A percentile compares a stretch with the other conserved stretches of the same genome.
These are phyloP conservation scores for Urtica urens DNA, from an alignment of 306 rosid genomes.

Conservation along the genomic window DNA sequence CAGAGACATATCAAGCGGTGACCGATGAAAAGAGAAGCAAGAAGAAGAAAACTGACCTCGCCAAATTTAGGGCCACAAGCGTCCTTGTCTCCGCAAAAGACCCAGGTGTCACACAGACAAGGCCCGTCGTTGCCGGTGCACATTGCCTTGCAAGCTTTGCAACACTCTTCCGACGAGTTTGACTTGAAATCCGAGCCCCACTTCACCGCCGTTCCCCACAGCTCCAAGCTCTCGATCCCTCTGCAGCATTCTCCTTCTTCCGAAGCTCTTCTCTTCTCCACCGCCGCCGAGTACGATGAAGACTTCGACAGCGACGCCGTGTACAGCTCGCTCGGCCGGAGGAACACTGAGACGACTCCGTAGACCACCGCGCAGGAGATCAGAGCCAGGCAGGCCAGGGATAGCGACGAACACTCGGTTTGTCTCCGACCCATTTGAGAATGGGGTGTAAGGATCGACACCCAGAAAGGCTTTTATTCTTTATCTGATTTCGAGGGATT, in stretches of 20 bases:
- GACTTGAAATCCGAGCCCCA: constrained; percentile 90
- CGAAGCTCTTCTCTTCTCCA: constrained; percentile 14
- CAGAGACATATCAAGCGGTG: constrained; percentile 6
- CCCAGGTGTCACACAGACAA: constrained; percentile 84
- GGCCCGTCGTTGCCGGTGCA: constrained; percentile 84
- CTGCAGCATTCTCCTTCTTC: constrained; percentile 41
- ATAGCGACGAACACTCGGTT: constrained; percentile 27
- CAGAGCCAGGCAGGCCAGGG: constrained; percentile 32
- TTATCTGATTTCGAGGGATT: constrained; percentile 7
- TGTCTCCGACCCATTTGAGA: constrained; percentile 64
- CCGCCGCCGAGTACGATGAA: background rate
- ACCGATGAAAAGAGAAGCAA: background rate
- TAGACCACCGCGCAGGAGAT: constrained; percentile 55
- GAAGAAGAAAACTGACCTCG: constrained; percentile 38
- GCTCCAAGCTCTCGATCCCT: constrained; percentile 69
- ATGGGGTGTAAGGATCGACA: constrained; percentile 14
- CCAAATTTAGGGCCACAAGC: constrained; percentile 76
- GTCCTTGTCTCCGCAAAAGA: constrained; percentile 61
- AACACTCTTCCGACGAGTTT: constrained; percentile 54
- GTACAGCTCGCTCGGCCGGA: constrained; percentile 17
- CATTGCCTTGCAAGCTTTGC: constrained; percentile 79
- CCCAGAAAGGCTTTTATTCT: constrained; percentile 24
- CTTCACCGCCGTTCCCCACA: constrained; percentile 88
- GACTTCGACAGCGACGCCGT: constrained; percentile 9
- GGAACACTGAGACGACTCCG: constrained; percentile 32